Evolutionary conservation across 768 basidiomycete species (phyloP).

Genomic region (Podaxis mareebaensis): DNA sequence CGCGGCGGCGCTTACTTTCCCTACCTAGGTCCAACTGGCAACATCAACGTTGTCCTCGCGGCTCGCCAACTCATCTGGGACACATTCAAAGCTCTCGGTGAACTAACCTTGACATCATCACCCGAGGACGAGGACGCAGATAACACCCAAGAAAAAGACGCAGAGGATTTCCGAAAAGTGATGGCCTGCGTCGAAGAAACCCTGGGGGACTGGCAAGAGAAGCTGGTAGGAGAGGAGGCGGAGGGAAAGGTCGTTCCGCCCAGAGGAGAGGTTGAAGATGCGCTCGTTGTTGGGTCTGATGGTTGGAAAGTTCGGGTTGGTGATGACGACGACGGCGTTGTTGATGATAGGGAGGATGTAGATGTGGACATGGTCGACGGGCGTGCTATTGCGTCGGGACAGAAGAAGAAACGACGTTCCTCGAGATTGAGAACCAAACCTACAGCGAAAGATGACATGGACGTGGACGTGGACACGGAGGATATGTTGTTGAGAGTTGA

Average conservation of each 20-base stretch:
- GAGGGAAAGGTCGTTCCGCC: not conserved
- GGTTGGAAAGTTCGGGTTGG: not conserved
- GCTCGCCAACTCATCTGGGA: slow-evolving; percentile 5
- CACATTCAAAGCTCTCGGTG: not conserved
- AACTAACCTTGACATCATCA: not conserved
- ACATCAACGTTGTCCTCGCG: slow-evolving; percentile 4
- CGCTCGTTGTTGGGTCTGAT: not conserved
- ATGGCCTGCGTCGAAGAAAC: not conserved
- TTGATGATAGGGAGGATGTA: not conserved
- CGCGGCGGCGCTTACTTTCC: not conserved
- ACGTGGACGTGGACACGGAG: not conserved
- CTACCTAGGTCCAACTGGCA: slow-evolving; percentile 10
- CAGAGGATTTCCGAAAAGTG: not conserved
- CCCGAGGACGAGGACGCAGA: not conserved
- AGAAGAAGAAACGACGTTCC: not conserved
- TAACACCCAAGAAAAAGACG: not conserved
- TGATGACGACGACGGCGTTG: not conserved
- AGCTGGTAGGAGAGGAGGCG: not conserved
- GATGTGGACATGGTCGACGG: not conserved
- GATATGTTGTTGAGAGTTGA: slow-evolving; percentile 7
- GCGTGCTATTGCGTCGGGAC: not conserved
- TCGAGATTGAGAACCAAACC: not conserved
- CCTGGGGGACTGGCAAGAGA: not conserved
- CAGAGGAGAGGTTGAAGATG: slow-evolving; percentile 3
- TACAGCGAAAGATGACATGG: not conserved